phyloP scores from a whole-genome alignment of 495 filamentous ascomycete genomes.

The Penicillium fimorum region DNA sequence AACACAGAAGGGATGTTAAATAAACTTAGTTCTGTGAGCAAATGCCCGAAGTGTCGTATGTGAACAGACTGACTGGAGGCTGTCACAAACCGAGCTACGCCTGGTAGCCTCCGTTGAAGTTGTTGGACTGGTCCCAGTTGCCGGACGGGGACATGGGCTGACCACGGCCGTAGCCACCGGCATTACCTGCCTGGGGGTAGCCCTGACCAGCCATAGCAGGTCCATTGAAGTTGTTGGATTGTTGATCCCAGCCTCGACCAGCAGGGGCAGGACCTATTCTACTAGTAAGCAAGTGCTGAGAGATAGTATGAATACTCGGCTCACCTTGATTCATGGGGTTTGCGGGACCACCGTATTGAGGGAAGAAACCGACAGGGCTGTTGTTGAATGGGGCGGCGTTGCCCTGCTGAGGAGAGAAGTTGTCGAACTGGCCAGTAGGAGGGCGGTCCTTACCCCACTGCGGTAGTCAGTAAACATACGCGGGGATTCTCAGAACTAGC shows the following conservation, averaged over 20 bases:
- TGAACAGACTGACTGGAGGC: conserved; percentile 12
- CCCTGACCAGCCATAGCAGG: conserved; percentile 58
- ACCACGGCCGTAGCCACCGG: conserved; percentile 80
- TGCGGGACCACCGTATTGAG: conserved; percentile 75
- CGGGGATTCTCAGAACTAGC: background rate
- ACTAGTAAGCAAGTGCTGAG: conserved; percentile 21
- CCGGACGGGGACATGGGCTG: conserved; percentile 70
- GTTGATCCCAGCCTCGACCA: conserved; percentile 63
- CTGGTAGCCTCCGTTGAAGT: conserved; percentile 57
- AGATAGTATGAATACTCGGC: conserved; percentile 27
- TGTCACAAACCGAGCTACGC: conserved; percentile 33
- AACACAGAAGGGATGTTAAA: conserved; percentile 17
- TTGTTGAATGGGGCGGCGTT: conserved; percentile 60
- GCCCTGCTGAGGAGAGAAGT: conserved; percentile 67
- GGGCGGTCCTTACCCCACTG: conserved; percentile 99
- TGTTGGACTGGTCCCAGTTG: conserved; percentile 62
- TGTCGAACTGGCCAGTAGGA: conserved; percentile 78
- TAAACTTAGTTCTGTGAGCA: conserved; percentile 16
- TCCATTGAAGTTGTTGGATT: conserved; percentile 56
- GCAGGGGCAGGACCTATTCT: conserved; percentile 55
- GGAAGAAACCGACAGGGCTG: conserved; percentile 83
- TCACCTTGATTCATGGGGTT: conserved; percentile 71
- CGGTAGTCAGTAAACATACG: conserved; percentile 26
- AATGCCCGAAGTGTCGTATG: conserved; percentile 11
- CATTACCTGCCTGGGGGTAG: conserved; percentile 62